Base-by-base conservation (phyloP, 148 eudicot species). In the Pharnaceum exiguum region DNA sequence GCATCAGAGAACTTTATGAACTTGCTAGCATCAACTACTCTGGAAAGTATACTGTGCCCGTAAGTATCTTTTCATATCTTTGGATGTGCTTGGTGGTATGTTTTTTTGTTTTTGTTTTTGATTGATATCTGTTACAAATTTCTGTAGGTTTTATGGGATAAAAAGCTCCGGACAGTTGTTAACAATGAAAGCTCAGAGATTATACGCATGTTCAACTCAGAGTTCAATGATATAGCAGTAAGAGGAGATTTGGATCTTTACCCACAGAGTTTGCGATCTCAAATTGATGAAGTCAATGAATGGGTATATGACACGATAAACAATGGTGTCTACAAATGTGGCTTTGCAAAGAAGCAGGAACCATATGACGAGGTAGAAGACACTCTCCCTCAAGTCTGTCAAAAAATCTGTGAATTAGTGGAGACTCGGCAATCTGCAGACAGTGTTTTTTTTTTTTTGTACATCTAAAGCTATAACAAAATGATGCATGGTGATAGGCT, bases 151-250 rank as follows among this genome's bases (percentile, higher is more conserved):
- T 73, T 90, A 51, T 90, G 95, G 95, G 96, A 86, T 72, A 86
- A 86, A 75, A 86, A 83, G 63, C 84, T 75, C 16, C 59, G 71
- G 56, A 87, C 96, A 26, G 77, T 91, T 28, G 97, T 91, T 71
- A 91, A 71, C 54, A 91, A 91, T 22, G 97, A 91, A 84, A 91
- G 97, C 57, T 63, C 79, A 13, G 97, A 91, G 71, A 91, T 91
- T 32, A 85, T 91, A 51, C 86, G 90, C 51, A 90, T 87, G 95
- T 64, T 90, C 18, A 90, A 90, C 73, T 63, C 87, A 4, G 94
- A 82, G 55, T 87, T 91, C 79, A 82, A 85, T 60, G 84, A 77
- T 36, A 62, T 91, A 23, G 96, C 97, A 1, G 85, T 80, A 63
- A 85, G 81, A 57, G 54, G 79, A 17, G 66, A 59, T 28, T 46